Evolutionary conservation across 805 yeast species (phyloP), one percentile per base, ranked within the genome.

Genomic region (Kluyveromyces wickerhamii): DNA sequence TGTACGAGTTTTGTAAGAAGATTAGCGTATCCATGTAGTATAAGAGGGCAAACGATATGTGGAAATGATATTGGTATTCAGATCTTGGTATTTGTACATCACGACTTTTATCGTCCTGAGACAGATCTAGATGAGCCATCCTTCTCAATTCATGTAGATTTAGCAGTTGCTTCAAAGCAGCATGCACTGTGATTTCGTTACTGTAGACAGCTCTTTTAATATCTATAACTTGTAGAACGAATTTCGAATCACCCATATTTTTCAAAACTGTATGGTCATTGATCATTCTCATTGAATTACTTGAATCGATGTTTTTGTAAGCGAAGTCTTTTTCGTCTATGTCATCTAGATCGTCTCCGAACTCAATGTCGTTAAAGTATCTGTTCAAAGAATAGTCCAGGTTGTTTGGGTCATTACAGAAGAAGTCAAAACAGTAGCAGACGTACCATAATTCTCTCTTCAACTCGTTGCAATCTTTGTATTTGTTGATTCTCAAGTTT

Each of bases 391-490:
- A 30, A 14, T 30, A 30, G 17, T 30, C 33, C 16, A 30, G 22
- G 16, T 30, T 30, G 15, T 30, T 30, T 8, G 31, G 37, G 16
- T 34, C 37, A 21, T 27, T 34, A 16, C 17, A 21, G 15, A 34
- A 34, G 24, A 34, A 34, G 22, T 34, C 37, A 27, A 27, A 34
- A 18, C 37, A 34, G 17, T 34, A 34, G 17, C 37, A 34, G 11
- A 34, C 32, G 17, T 27, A 27, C 37, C 37, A 34, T 14, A 34
- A 21, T 17, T 34, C 32, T n/a, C 27, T 27, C 22, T 34, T 34
- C 27, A 34, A 21, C 15, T 21, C 31, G 17, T 34, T 27, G 14
- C 33, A 30, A 4, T 27, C 27, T 13, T 27, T 27, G 21, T 12
- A 27, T 20, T 21, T 21, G 32, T 34, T 27, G 7, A 34, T 27